Evolutionary conservation across 306 rosid species (phyloP).

Genomic region (Ormosia semicastrata): DNA sequence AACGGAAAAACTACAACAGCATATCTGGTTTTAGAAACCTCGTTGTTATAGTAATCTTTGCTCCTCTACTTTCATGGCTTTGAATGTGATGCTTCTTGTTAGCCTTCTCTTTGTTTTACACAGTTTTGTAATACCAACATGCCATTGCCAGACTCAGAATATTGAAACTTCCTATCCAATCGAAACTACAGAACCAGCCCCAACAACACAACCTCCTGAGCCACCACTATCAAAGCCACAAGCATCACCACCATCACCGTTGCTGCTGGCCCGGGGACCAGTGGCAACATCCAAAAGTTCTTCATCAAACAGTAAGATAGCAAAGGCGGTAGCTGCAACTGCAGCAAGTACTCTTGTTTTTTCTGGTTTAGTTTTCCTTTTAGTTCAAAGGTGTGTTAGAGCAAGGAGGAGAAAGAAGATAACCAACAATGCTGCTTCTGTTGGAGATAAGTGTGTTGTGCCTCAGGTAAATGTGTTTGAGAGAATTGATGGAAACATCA

Average conservation of each 20-base stretch:
- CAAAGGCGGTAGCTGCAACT: constrained; percentile 59
- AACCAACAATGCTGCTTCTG: background rate
- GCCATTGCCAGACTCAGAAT: constrained; percentile 52
- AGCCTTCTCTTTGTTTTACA: constrained; percentile 25
- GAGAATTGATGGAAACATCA: constrained; percentile 51
- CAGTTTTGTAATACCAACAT: constrained; percentile 17
- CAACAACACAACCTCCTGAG: background rate
- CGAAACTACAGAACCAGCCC: constrained; percentile 20
- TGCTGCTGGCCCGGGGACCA: background rate
- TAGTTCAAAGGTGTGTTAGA: constrained; percentile 30
- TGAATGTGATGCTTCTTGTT: constrained; percentile 24
- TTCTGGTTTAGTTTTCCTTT: constrained; percentile 51
- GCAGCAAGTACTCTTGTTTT: constrained; percentile 61
- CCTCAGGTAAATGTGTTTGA: constrained; percentile 38
- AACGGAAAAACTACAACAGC: constrained; percentile 16
- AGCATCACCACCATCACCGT: constrained; percentile 11
- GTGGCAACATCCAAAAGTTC: constrained; percentile 25
- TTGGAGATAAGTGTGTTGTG: constrained; percentile 34
- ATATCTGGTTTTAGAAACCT: constrained; percentile 9
- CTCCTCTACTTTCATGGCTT: constrained; percentile 43
- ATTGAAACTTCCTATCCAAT: constrained; percentile 67
- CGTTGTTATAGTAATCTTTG: background rate
- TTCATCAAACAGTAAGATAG: constrained; percentile 44
- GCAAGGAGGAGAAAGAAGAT: constrained; percentile 36
- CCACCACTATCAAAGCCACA: constrained; percentile 3